These are phyloP conservation scores for Crithidia brevicula DNA, from an alignment of 208 protist genomes.

Conservation along the genomic window DNA sequence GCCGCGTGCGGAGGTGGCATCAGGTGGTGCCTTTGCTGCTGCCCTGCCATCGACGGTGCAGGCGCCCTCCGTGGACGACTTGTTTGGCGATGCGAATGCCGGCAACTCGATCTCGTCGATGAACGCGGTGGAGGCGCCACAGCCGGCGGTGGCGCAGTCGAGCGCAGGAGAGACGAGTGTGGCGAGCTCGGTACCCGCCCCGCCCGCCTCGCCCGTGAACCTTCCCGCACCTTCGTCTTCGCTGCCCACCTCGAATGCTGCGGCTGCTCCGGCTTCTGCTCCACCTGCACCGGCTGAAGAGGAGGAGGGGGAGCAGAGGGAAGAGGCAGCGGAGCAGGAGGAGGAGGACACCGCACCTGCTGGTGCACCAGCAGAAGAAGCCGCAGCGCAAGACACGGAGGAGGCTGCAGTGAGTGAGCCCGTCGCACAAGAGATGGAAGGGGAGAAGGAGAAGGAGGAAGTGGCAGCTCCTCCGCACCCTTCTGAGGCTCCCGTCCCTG, in stretches of 20 bases:
- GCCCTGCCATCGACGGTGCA: neutral
- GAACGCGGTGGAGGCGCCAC: constrained; percentile 4
- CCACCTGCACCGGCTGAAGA: neutral
- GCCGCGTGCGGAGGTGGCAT: constrained; percentile 26
- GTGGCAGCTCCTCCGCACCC: constrained; percentile 2
- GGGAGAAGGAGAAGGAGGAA: neutral
- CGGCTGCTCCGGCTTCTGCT: neutral
- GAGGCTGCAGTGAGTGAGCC: too few species aligned
- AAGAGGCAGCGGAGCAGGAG: neutral
- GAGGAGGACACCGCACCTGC: too few species aligned
- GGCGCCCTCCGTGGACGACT: constrained; percentile 27
- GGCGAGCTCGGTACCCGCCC: neutral
- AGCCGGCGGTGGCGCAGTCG: neutral
- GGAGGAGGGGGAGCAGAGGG: constrained; percentile 6
- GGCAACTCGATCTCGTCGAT: neutral
- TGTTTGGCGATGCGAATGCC: constrained; percentile 27
- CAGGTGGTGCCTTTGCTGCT: constrained; percentile 13
- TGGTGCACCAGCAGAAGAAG: too few species aligned
- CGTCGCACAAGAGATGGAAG: neutral
- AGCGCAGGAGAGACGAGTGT: neutral
- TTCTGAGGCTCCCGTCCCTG: neutral
- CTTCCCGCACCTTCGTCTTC: neutral
- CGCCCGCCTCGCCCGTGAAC: constrained; percentile 2
- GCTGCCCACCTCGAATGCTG: neutral
- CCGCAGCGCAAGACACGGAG: too few species aligned